A percentile compares a stretch with the other conserved stretches of the same genome.
These are phyloP conservation scores for Platanthera guangdongensis DNA, from an alignment of 106 monocot species.

Conservation along the genomic window DNA sequence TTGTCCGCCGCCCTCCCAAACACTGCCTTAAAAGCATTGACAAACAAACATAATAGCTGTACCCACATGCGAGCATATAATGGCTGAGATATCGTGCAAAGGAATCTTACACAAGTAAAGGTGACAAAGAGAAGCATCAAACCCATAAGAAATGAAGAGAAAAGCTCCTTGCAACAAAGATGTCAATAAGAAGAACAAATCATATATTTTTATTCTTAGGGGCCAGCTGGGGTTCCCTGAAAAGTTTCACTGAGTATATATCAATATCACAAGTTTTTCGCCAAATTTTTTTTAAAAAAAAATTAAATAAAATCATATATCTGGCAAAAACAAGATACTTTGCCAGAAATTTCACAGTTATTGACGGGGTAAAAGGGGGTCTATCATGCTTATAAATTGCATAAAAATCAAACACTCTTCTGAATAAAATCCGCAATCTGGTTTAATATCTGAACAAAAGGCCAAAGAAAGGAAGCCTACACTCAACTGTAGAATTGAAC, in stretches of 20 bases:
- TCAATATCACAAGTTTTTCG: neutral
- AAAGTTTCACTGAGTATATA: neutral
- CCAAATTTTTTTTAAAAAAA: neutral
- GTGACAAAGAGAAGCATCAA: neutral
- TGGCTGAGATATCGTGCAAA: neutral
- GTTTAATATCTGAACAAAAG: neutral
- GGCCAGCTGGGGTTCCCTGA: neutral
- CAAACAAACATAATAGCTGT: no score
- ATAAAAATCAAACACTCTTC: neutral
- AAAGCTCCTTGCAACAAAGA: neutral
- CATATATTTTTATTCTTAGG: neutral
- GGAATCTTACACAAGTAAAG: neutral
- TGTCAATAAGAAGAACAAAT: neutral
- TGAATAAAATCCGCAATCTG: slow-evolving; percentile 3
- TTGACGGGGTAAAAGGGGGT: neutral
- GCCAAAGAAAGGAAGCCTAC: neutral
- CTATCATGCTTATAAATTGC: neutral
- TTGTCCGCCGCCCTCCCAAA: no score
- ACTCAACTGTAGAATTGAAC: neutral
- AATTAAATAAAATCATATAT: neutral
- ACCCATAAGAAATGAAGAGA: neutral
- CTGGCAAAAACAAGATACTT: slow-evolving; percentile 1
- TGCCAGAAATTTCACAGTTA: neutral
- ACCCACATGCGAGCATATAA: no score
- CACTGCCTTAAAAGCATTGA: no score